Conservation (phyloP, 2,329 filamentous ascomycete genomes). For the Claviceps citrina region DNA sequence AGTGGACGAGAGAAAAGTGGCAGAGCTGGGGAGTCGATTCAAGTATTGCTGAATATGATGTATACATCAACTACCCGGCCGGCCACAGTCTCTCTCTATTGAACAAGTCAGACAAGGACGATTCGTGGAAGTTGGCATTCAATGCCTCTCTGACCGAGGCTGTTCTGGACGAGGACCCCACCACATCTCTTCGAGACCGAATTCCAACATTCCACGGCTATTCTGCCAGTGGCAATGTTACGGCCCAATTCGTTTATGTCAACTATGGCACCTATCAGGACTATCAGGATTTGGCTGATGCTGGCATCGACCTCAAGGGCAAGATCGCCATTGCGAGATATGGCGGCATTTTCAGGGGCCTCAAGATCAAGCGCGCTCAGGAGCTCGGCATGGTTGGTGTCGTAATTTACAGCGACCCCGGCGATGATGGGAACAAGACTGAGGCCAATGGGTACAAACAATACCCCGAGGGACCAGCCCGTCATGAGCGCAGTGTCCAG, state of each 20-base stretch:
- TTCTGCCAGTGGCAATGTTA: conserved; percentile 83
- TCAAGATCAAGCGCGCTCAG: conserved; percentile 86
- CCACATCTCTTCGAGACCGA: conserved; percentile 53
- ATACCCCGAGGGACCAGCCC: conserved; percentile 76
- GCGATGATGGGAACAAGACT: conserved; percentile 70
- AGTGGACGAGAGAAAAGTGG: conserved; percentile 64
- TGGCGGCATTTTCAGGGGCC: conserved; percentile 69
- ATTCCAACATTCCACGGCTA: conserved; percentile 92
- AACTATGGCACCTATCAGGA: conserved; percentile 83
- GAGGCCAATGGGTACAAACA: conserved; percentile 63
- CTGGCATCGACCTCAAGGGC: conserved; percentile 60
- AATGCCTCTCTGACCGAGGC: conserved; percentile 75
- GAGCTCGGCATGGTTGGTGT: conserved; percentile 80
- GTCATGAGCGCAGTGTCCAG: conserved; percentile 80
- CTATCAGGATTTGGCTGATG: conserved; percentile 63
- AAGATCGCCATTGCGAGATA: conserved; percentile 84
- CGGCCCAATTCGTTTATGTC: conserved; percentile 70
- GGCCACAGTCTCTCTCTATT: conserved; percentile 55
- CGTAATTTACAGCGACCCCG: conserved; percentile 75
- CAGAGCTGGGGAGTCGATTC: conserved; percentile 52
- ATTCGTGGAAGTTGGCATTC: conserved; percentile 48
- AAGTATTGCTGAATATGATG: conserved; percentile 54
- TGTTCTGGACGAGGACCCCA: conserved; percentile 67
- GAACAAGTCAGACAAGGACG: conserved; percentile 23
- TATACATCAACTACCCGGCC: conserved; percentile 63